These are phyloP conservation scores for Suillus discolor DNA, from an alignment of 768 basidiomycete genomes.

Conservation along the genomic window DNA sequence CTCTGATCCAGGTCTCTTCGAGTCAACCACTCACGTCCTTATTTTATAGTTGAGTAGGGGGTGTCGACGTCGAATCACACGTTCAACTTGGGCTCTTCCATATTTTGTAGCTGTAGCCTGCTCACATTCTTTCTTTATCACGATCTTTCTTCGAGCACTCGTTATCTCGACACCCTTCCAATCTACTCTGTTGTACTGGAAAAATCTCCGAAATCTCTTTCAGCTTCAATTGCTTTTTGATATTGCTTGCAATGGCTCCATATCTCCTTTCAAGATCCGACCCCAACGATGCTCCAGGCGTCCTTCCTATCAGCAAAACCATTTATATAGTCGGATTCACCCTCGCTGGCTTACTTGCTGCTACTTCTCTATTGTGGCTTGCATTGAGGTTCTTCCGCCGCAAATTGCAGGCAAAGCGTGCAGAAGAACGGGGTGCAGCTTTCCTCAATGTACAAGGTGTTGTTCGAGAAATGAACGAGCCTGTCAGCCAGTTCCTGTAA, in stretches of 20 bases:
- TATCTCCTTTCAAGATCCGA: slow-evolving; percentile 16
- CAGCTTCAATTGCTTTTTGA: slow-evolving; percentile 3
- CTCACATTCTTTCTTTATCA: slow-evolving; percentile 2
- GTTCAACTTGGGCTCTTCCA: slow-evolving; percentile 3
- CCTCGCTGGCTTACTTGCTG: slow-evolving; percentile 43
- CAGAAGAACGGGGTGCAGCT: slow-evolving; percentile 41
- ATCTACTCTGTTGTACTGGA: slow-evolving; percentile 16
- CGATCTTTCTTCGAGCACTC: slow-evolving; percentile 3
- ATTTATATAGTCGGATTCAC: slow-evolving; percentile 55
- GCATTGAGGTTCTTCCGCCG: slow-evolving; percentile 43
- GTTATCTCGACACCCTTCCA: slow-evolving; percentile 6
- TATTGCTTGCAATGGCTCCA: slow-evolving; percentile 22
- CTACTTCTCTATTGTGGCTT: slow-evolving; percentile 46
- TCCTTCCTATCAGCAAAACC: slow-evolving; percentile 24
- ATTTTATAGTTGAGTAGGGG: neutral
- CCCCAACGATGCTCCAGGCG: neutral
- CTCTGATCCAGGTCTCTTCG: neutral
- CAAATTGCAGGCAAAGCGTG: slow-evolving; percentile 38
- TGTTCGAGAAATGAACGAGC: slow-evolving; percentile 13
- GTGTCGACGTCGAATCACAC: neutral
- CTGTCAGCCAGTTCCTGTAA: slow-evolving; percentile 15
- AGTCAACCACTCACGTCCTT: neutral
- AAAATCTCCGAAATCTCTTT: neutral
- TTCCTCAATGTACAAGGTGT: slow-evolving; percentile 35
- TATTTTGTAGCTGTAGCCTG: neutral